phyloP scores from a whole-genome alignment of 306 rosid genomes.

The Prunus mume region DNA sequence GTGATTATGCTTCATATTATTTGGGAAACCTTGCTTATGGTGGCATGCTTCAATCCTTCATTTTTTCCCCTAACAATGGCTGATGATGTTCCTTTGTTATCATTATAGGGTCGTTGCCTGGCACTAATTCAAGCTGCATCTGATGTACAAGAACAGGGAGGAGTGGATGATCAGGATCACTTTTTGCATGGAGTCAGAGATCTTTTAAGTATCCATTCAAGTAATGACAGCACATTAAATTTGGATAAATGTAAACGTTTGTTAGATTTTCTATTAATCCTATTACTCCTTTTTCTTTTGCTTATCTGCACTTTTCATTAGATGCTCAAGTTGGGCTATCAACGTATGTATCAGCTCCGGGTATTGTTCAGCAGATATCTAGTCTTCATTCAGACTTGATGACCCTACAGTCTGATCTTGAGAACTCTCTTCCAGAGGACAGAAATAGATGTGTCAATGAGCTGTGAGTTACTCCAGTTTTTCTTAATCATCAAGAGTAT shows the following conservation, averaged over 20 bases:
- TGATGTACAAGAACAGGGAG: slow-evolving; percentile 94
- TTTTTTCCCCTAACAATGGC: not conserved
- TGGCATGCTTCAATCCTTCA: not conserved
- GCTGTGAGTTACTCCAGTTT: slow-evolving; percentile 57
- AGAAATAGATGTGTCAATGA: slow-evolving; percentile 91
- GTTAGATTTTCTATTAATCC: slow-evolving; percentile 21
- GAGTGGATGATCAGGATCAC: slow-evolving; percentile 89
- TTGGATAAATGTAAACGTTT: slow-evolving; percentile 10
- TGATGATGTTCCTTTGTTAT: slow-evolving; percentile 12
- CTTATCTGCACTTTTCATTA: slow-evolving; percentile 26
- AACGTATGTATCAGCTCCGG: slow-evolving; percentile 95
- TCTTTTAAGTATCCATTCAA: slow-evolving; percentile 86
- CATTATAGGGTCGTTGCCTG: slow-evolving; percentile 72
- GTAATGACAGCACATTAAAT: slow-evolving; percentile 37
- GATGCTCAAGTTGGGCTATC: slow-evolving; percentile 83
- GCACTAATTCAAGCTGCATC: slow-evolving; percentile 91
- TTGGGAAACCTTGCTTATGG: slow-evolving; percentile 1
- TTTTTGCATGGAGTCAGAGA: slow-evolving; percentile 95
- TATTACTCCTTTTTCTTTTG: slow-evolving; percentile 1
- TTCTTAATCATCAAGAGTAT: not conserved
- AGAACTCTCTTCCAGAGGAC: slow-evolving; percentile 95
- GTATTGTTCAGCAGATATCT: slow-evolving; percentile 90
- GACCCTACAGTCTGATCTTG: slow-evolving; percentile 85
- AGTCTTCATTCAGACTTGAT: slow-evolving; percentile 79
- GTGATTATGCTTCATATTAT: not conserved